Base-by-base conservation (phyloP, 2,329 filamentous ascomycete genomes). In the Colletotrichum higginsianum region DNA sequence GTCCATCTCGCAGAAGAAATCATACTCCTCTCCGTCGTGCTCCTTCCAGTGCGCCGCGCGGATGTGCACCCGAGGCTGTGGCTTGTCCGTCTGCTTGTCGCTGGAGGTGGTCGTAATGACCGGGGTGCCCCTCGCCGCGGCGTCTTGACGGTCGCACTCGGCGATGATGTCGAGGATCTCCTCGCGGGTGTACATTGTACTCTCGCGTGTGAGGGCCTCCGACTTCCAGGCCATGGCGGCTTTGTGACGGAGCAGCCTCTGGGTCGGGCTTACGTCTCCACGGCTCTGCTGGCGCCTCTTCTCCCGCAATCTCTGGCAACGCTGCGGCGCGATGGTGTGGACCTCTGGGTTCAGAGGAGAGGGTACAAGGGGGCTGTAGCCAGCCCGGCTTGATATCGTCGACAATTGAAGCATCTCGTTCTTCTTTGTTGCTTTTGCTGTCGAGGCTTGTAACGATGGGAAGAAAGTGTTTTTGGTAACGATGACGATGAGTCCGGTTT, bases 211-310 rank as follows among this genome's bases (percentile, higher is more conserved):
- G 49, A 71, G 55, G n/a, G 70, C 66, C 8, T 72, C 66, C 42
- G 79, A 80, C 21, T 77, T 79, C 82, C 83, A 84, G 7, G 83
- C 84, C 64, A 78, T 77, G 6, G 81, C 82, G 1, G 83, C 84
- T 73, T 85, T 85, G 67, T 81, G 78, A 38, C 84, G 79, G 67
- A 86, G 80, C 21, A 86, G 75, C 40, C 77, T 78, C 74, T 85
- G 79, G 0, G 82, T 81, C 26, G 84, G 83, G 68, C 84, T 85
- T 63, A 80, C 74, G 26, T 77, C 76, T 49, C 72, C 71, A 35
- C 64, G 63, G 53, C 47, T 40, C 61, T 76, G 75, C 62, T 72
- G 57, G 49, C 67, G 61, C 15, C 70, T 67, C 63, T 65, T 74
- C 40, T 66, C 70, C 40, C 62, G 74, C 66, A 52, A 73, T 71